Evolutionary conservation across 1,284 basidiomycete genomes (phyloP).

Genomic region (Tilletia indica): DNA sequence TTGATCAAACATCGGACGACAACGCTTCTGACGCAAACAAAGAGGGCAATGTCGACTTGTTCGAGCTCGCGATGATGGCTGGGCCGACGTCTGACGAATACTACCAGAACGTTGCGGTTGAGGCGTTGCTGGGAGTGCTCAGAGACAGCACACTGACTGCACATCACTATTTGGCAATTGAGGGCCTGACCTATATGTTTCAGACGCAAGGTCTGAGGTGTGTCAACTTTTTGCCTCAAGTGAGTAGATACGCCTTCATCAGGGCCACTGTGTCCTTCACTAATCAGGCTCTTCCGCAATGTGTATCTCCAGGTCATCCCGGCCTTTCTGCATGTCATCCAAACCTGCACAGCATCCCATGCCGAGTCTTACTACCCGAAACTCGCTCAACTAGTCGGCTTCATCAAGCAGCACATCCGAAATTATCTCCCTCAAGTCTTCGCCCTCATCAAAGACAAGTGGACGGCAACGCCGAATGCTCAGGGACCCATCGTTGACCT

Average conservation of each 20-base stretch:
- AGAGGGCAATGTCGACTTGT: constrained; percentile 62
- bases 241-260: constrained; percentile 54
- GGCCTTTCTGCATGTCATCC: constrained; percentile 86
- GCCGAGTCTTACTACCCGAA: constrained; percentile 96
- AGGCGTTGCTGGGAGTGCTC: constrained; percentile 80
- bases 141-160: constrained; percentile 61
- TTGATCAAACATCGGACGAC: constrained; percentile 75
- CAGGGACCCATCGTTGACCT: constrained; percentile 91
- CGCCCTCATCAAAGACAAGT: constrained; percentile 53
- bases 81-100: constrained; percentile 73
- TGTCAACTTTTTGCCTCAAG: constrained; percentile 90
- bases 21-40: constrained; percentile 60
- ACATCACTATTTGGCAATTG: constrained; percentile 81
- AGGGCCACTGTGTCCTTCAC: not conserved
- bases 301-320: constrained; percentile 75
- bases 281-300: not conserved
- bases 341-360: constrained; percentile 70
- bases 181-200: constrained; percentile 99
- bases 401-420: constrained; percentile 96
- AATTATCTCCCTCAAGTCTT: constrained; percentile 61
- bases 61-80: constrained; percentile 62
- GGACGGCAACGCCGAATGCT: constrained; percentile 66
- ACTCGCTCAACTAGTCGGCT: constrained; percentile 89
- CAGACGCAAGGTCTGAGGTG: constrained; percentile 96
- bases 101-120: constrained; percentile 94